These are phyloP conservation scores for Parathielavia appendiculata DNA, from an alignment of 495 filamentous ascomycete genomes.

Conservation along the genomic window DNA sequence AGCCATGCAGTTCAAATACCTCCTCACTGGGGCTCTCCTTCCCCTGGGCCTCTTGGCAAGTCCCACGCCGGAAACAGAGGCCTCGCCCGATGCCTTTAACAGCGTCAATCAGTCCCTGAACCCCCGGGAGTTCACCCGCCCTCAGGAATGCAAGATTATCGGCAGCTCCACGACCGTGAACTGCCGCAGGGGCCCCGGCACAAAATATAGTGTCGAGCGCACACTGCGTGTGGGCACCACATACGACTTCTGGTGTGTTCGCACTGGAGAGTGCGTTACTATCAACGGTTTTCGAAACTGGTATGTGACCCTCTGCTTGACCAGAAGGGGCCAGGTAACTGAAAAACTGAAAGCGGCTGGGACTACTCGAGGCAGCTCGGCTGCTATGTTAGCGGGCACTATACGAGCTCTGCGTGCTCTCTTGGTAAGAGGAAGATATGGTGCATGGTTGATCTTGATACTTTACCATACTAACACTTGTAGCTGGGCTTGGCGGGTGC, in stretches of 20 bases:
- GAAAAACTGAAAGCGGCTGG: neutral
- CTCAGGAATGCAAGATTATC: neutral
- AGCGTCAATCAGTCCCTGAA: neutral
- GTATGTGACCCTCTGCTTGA: too few relatives aligned
- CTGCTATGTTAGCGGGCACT: conserved; percentile 9
- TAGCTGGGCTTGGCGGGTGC: neutral
- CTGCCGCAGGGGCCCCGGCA: neutral
- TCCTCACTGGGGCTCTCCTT: conserved; percentile 2
- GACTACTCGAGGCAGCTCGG: neutral
- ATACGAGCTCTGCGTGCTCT: neutral
- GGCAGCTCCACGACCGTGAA: neutral
- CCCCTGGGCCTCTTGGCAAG: conserved; percentile 4
- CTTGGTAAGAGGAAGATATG: neutral
- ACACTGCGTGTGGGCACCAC: neutral
- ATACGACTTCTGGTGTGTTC: conserved; percentile 5
- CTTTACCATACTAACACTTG: neutral
- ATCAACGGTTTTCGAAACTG: conserved; percentile 5
- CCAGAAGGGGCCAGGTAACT: neutral
- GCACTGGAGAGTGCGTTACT: neutral
- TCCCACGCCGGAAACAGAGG: neutral
- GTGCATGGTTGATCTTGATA: neutral
- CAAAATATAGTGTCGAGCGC: neutral
- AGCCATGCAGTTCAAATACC: conserved; percentile 9
- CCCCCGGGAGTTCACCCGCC: neutral
- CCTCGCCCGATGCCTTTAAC: neutral